A percentile compares a stretch with the other conserved stretches of the same genome.
Conservation (phyloP, 257 asterid species). For the Solanum tacnaense region DNA sequence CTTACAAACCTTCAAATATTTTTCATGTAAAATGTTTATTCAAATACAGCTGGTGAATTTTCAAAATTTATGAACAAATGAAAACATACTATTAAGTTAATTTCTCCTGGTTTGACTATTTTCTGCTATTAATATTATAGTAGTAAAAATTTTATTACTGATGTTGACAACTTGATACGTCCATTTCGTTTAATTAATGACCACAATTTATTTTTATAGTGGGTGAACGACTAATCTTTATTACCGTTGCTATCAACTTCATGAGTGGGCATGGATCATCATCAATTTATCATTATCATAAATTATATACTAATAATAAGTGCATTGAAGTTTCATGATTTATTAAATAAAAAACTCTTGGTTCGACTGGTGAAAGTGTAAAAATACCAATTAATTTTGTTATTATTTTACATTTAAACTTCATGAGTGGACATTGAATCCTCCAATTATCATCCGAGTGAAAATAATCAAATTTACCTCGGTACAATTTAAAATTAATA, state of each 20-base stretch:
- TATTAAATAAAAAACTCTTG: neutral
- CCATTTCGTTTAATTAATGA: neutral
- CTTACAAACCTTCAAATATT: neutral
- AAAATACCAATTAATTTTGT: neutral
- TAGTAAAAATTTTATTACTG: neutral
- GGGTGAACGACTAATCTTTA: slow-evolving; percentile 12
- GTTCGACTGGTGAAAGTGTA: neutral
- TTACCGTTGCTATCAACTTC: slow-evolving; percentile 8
- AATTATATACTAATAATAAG: neutral
- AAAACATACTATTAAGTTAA: neutral
- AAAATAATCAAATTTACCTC: neutral
- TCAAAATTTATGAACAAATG: neutral
- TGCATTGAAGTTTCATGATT: neutral
- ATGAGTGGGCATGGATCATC: slow-evolving; percentile 4
- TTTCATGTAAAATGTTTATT: too few species aligned
- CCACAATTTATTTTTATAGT: neutral
- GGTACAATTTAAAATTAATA: neutral
- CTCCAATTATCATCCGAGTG: neutral
- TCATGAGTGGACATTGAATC: neutral
- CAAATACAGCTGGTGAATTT: neutral
- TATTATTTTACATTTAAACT: neutral
- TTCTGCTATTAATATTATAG: neutral
- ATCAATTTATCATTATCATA: neutral
- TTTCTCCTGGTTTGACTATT: neutral
- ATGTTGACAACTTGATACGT: neutral